phyloP scores from a whole-genome alignment of 768 basidiomycete genomes.

The Collybia sp. region DNA sequence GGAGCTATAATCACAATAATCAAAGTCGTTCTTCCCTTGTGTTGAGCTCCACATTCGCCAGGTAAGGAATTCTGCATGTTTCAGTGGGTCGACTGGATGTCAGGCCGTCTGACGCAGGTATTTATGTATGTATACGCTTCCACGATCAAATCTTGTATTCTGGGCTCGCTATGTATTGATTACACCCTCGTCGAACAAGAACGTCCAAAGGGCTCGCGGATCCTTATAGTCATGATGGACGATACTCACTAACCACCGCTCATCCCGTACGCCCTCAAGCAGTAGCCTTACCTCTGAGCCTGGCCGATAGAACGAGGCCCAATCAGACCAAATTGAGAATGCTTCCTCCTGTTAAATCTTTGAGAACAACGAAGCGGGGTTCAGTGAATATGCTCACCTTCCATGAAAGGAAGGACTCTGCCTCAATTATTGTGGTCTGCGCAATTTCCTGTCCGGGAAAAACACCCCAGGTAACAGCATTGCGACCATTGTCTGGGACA shows the following conservation, averaged over 20 bases:
- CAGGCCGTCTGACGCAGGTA: no score
- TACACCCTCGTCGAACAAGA: slow-evolving; percentile 49
- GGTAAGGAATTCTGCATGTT: no score
- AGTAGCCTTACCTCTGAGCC: slow-evolving; percentile 65
- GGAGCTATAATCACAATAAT: slow-evolving; percentile 24
- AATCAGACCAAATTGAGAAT: slow-evolving; percentile 93
- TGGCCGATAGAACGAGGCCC: slow-evolving; percentile 85
- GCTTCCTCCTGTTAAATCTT: slow-evolving; percentile 74
- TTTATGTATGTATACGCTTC: no score
- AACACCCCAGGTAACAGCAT: slow-evolving; percentile 98
- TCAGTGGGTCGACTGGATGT: no score
- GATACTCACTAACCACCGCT: slow-evolving; percentile 87
- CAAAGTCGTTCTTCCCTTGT: no score
- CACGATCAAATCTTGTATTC: no score
- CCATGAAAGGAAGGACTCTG: slow-evolving; percentile 93
- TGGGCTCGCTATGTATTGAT: not conserved
- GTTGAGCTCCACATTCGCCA: no score
- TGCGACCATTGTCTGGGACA: slow-evolving; percentile 71
- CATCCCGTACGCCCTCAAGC: slow-evolving; percentile 66
- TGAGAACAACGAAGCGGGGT: slow-evolving; percentile 2
- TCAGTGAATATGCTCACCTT: slow-evolving; percentile 51
- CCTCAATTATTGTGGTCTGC: slow-evolving; percentile 95
- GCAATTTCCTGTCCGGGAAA: slow-evolving; percentile 96
- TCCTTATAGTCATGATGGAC: slow-evolving; percentile 93
- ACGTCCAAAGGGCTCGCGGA: slow-evolving; percentile 75